phyloP scores from a whole-genome alignment of 306 rosid genomes.

The Abrus pulchellus region DNA sequence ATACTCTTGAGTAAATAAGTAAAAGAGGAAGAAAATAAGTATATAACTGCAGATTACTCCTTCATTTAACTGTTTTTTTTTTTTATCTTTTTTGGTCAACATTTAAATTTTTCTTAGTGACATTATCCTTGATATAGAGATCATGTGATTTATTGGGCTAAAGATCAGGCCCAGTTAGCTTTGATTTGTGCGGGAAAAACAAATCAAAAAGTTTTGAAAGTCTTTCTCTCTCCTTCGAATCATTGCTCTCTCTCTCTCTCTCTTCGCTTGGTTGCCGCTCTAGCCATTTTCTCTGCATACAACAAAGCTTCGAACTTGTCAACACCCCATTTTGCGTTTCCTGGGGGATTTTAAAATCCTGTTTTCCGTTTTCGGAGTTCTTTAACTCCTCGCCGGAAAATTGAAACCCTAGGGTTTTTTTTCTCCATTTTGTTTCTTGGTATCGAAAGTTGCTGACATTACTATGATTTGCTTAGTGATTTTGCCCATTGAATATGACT shows the following conservation, averaged over 20 bases:
- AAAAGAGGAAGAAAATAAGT: too few relatives aligned
- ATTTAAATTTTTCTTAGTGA: too few relatives aligned
- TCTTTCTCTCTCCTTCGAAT: not conserved
- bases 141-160: too few relatives aligned
- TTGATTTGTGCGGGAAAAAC: conserved; percentile 68
- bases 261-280: conserved; percentile 4
- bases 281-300: conserved; percentile 4
- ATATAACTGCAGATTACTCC: too few relatives aligned
- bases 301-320: conserved; percentile 37
- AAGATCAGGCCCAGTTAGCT: not conserved
- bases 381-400: conserved; percentile 8
- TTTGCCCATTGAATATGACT: conserved; percentile 60
- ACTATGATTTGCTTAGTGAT: conserved; percentile 36
- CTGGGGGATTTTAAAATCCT: conserved; percentile 36
- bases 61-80: too few relatives aligned
- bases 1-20: too few relatives aligned
- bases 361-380: not conserved
- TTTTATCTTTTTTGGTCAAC: too few relatives aligned
- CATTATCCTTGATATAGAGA: too few relatives aligned
- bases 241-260: not conserved
- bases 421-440: not conserved
- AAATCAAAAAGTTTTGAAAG: conserved; percentile 48
- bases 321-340: conserved; percentile 31
- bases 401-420: conserved; percentile 57
- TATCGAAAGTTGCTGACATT: conserved; percentile 32